Evolutionary conservation across 331 rosid genomes (phyloP).

Genomic region (Erythrophleum ivorense): DNA sequence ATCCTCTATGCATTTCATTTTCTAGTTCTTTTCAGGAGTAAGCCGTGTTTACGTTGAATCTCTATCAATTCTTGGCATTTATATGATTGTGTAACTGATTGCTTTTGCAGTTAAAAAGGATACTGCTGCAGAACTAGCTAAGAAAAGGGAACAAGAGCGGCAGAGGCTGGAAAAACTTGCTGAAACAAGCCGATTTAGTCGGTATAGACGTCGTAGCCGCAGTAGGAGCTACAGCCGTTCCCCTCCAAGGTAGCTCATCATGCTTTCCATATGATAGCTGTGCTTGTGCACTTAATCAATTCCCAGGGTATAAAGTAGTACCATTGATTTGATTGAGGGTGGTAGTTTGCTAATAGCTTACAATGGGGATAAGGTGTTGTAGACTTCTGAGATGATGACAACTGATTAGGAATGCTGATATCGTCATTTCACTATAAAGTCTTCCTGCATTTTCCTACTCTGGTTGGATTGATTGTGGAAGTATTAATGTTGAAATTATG

Average conservation of each 20-base stretch:
- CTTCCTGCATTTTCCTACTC: not conserved
- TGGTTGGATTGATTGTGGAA: conserved; percentile 6
- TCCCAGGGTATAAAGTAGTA: conserved; percentile 9
- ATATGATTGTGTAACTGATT: conserved; percentile 10
- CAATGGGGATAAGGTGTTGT: not conserved
- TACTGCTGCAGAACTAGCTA: conserved; percentile 91
- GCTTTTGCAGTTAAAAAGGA: conserved; percentile 85
- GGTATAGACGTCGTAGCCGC: conserved; percentile 71
- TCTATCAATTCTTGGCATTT: conserved; percentile 1
- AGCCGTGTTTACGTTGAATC: conserved; percentile 10
- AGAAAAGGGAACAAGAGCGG: conserved; percentile 89
- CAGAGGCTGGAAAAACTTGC: conserved; percentile 97
- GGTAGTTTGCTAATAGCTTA: conserved; percentile 6
- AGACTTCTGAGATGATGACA: conserved; percentile 3
- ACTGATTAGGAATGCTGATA: not conserved
- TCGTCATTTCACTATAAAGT: not conserved
- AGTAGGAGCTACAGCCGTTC: conserved; percentile 90
- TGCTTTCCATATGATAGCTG: not conserved
- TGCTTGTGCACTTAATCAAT: conserved; percentile 2
- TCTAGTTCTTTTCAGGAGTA: conserved; percentile 9
- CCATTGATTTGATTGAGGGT: conserved; percentile 21
- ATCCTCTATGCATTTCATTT: not conserved
- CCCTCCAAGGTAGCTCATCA: conserved; percentile 70
- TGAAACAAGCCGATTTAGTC: conserved; percentile 84
- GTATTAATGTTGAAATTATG: conserved; percentile 13